Evolutionary conservation across 2,329 filamentous ascomycete species (phyloP), one percentile per base, ranked within the genome.

Genomic region (Fusarium neocosmosporiellum): DNA sequence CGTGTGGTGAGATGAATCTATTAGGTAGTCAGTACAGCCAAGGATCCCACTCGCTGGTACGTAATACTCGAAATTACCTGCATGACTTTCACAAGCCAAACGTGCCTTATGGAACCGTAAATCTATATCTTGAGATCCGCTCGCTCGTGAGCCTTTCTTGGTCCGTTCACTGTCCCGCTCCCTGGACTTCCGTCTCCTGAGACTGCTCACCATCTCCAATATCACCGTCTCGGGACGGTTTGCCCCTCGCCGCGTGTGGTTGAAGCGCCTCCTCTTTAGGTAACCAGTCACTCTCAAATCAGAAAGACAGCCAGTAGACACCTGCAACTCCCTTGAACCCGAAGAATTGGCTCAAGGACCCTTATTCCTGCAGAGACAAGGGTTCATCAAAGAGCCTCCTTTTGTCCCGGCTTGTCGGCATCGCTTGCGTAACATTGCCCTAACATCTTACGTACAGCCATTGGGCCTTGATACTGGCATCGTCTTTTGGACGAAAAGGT

Each of bases 81-180:
- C 54, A 57, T 57, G 43, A 62, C 59, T 33, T 18, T 29, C n/a
- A 61, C 57, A 11, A 29, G 29, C n/a, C 18, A 59, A 43, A 16
- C n/a, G 9, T 39, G 22, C 33, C 27, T 5, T 22, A 59, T 24
- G 27, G 43, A 48, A 37, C 33, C 43, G 24, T 62, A 31, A 16
- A 62, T 54, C 43, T 62, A 62, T 54, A 62, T 62, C 59, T 22
- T 62, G 24, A 70, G 68, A 70, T 70, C 65, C 61, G 53, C 43
- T 57, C 43, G 22, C 57, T 34, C 22, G 14, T 53, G 31, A 29
- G 22, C 20, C 16, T 36, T 65, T 27, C 67, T 72, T 65, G 69
- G 69, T 43, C 69, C 67, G 67, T 70, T 61, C 70, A 72, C 70
- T 67, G 61, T 70, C 67, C 70, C 70, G 67, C 67, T 50, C 67